A percentile compares a stretch with the other conserved stretches of the same genome.
phyloP scores from a whole-genome alignment of 768 basidiomycete genomes.

The Podaxis mareebaensis region DNA sequence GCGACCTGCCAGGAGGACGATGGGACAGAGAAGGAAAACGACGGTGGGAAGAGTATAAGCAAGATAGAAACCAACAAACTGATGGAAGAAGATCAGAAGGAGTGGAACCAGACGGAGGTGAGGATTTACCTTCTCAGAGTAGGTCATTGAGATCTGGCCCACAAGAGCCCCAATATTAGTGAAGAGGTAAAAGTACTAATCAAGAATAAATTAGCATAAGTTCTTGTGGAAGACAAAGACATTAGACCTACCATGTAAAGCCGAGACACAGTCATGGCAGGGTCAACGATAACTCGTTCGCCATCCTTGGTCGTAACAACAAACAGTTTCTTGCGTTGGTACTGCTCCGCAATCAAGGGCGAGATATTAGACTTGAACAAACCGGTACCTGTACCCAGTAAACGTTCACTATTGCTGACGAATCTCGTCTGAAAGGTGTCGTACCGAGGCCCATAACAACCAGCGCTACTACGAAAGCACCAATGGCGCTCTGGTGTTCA shows the following conservation, averaged over 20 bases:
- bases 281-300: slow-evolving; percentile 77
- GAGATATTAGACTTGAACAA: slow-evolving; percentile 79
- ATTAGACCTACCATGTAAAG: slow-evolving; percentile 66
- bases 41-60: slow-evolving; percentile 63
- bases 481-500: slow-evolving; percentile 47
- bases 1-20: slow-evolving; percentile 56
- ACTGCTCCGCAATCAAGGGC: slow-evolving; percentile 79
- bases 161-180: slow-evolving; percentile 72
- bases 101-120: background rate
- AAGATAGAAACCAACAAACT: slow-evolving; percentile 70
- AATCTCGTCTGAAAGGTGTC: slow-evolving; percentile 2
- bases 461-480: slow-evolving; percentile 57
- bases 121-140: slow-evolving; percentile 53
- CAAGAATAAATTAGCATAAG: background rate
- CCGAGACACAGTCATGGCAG: slow-evolving; percentile 61
- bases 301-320: slow-evolving; percentile 50
- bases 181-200: slow-evolving; percentile 68
- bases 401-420: slow-evolving; percentile 18
- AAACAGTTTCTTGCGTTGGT: slow-evolving; percentile 54
- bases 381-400: slow-evolving; percentile 49
- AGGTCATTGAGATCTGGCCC: slow-evolving; percentile 73
- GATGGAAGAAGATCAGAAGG: background rate
- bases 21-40: slow-evolving; percentile 60
- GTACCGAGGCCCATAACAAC: slow-evolving; percentile 55
- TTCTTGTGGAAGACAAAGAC: slow-evolving; percentile 5